A percentile compares a stretch with the other conserved stretches of the same genome.
Evolutionary conservation across 2,329 filamentous ascomycete genomes (phyloP).

Genomic region (Monosporascus sp.): DNA sequence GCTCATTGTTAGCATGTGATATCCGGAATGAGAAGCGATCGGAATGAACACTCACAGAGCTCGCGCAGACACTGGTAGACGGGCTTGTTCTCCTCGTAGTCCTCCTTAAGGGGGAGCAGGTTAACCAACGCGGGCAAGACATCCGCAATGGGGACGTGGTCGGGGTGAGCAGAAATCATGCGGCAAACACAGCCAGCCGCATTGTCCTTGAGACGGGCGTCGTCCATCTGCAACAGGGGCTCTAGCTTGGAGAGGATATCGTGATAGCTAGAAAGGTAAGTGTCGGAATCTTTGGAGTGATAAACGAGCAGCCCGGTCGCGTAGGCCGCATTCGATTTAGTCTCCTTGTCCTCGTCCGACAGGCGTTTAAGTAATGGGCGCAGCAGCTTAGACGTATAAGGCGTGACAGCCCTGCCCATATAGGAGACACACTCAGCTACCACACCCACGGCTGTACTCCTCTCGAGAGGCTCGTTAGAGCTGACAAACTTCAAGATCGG

Average conservation of each 20-base stretch:
- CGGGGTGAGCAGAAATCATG: conserved; percentile 87
- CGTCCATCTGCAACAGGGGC: conserved; percentile 70
- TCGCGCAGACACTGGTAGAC: conserved; percentile 87
- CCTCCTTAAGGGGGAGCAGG: conserved; percentile 82
- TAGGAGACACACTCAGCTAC: conserved; percentile 86
- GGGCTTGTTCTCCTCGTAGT: conserved; percentile 94
- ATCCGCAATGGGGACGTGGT: conserved; percentile 72
- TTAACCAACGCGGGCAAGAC: conserved; percentile 76
- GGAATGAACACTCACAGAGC: conserved; percentile 58
- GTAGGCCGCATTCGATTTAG: conserved; percentile 93
- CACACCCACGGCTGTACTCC: conserved; percentile 84
- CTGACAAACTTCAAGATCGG: conserved; percentile 82
- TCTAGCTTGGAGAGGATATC: conserved; percentile 82
- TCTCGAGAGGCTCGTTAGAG: conserved; percentile 80
- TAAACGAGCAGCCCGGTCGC: conserved; percentile 80
- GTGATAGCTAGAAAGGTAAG: conserved; percentile 70
- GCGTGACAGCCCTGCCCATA: conserved; percentile 77
- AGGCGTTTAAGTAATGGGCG: conserved; percentile 82
- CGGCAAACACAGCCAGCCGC: conserved; percentile 85
- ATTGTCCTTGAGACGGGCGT: conserved; percentile 85
- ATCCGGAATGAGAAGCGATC: neutral
- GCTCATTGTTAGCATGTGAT: conserved; percentile 17
- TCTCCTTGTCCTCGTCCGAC: conserved; percentile 82
- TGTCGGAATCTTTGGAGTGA: conserved; percentile 69
- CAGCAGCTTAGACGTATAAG: conserved; percentile 71